Evolutionary conservation across 352 stramenopile genomes (phyloP).

Genomic region (Phytophthora sp.): DNA sequence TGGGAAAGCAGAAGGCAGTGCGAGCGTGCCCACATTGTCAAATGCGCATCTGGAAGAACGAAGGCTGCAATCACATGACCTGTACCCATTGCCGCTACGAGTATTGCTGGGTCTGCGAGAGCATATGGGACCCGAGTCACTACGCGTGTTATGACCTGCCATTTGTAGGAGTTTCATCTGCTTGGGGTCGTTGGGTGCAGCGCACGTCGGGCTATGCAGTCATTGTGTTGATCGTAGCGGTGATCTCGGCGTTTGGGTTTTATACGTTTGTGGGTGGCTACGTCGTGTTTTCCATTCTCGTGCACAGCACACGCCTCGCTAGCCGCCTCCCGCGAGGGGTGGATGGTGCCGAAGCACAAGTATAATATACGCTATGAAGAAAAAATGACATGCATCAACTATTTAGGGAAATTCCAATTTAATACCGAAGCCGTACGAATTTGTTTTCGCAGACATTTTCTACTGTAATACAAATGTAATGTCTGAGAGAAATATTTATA

Average conservation of each 20-base stretch:
- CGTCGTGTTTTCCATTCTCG: slow-evolving; percentile 32
- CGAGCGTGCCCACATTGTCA: slow-evolving; percentile 63
- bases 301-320: slow-evolving; percentile 29
- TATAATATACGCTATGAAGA: no score
- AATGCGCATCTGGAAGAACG: slow-evolving; percentile 82
- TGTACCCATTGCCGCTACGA: slow-evolving; percentile 67
- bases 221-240: slow-evolving; percentile 56
- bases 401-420: no score
- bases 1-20: slow-evolving; percentile 57
- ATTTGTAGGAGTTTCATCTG: slow-evolving; percentile 42
- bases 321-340: slow-evolving; percentile 1
- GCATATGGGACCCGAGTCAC: slow-evolving; percentile 60
- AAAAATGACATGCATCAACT: slow-evolving; percentile 4
- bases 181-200: slow-evolving; percentile 46
- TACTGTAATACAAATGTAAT: no score
- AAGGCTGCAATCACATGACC: slow-evolving; percentile 79
- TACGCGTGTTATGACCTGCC: slow-evolving; percentile 77
- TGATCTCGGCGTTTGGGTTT: slow-evolving; percentile 67
- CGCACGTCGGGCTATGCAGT: slow-evolving; percentile 49
- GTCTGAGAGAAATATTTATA: no score
- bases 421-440: no score
- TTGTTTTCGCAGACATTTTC: no score
- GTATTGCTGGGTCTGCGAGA: slow-evolving; percentile 78
- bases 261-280: slow-evolving; percentile 58
- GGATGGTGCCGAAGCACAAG: slow-evolving; percentile 2